A percentile compares a stretch with the other conserved stretches of the same genome.
phyloP scores from a whole-genome alignment of 805 yeast species.

The Candida ipomoeae region DNA sequence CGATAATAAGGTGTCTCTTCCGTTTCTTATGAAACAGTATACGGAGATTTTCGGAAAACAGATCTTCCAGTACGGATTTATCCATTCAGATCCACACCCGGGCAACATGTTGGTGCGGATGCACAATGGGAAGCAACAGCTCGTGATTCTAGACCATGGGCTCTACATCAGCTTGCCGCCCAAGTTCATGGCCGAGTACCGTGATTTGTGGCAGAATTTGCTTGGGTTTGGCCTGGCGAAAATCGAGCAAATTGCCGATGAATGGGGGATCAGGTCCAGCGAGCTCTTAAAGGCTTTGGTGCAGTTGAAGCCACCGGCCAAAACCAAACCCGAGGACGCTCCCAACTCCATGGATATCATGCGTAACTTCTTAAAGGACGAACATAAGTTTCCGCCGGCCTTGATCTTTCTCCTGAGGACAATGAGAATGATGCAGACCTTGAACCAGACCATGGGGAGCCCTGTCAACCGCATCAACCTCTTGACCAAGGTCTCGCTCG shows the following conservation, averaged over 20 bases:
- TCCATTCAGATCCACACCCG: constrained; percentile 79
- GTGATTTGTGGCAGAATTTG: constrained; percentile 59
- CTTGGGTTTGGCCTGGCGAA: constrained; percentile 49
- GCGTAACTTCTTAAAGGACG: constrained; percentile 54
- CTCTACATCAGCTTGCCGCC: constrained; percentile 54
- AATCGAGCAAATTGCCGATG: constrained; percentile 43
- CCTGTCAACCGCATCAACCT: constrained; percentile 71
- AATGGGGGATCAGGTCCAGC: constrained; percentile 69
- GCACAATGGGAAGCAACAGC: constrained; percentile 41
- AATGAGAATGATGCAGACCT: constrained; percentile 70
- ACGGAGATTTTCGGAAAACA: constrained; percentile 51
- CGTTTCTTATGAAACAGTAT: constrained; percentile 46
- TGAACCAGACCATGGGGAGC: constrained; percentile 61
- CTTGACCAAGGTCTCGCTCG: constrained; percentile 54
- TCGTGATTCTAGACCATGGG: constrained; percentile 75
- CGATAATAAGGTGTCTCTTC: constrained; percentile 35
- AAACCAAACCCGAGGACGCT: constrained; percentile 29
- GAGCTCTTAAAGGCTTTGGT: constrained; percentile 59
- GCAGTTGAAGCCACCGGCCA: constrained; percentile 41
- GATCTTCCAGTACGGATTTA: constrained; percentile 62
- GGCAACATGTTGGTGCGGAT: constrained; percentile 64
- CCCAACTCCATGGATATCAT: constrained; percentile 39
- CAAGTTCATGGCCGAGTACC: constrained; percentile 52
- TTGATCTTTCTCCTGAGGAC: constrained; percentile 63
- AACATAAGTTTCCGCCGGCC: constrained; percentile 62